phyloP scores from a whole-genome alignment of 2,329 filamentous ascomycete species.

The Talaromyces sp. region DNA sequence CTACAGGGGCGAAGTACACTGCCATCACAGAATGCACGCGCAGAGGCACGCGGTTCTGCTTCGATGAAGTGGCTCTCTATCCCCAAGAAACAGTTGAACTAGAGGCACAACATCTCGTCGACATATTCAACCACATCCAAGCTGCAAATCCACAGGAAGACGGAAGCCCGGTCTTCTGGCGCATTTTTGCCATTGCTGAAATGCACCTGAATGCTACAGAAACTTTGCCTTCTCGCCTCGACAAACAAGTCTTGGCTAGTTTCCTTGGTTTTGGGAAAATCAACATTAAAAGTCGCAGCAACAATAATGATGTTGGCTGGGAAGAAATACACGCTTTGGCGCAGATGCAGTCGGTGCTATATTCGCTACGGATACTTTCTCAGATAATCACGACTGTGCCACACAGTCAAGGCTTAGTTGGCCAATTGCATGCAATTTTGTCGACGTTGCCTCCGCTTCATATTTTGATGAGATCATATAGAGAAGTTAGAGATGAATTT shows the following conservation, averaged over 20 bases:
- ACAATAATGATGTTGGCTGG: constrained; percentile 47
- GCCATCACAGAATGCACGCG: constrained; percentile 31
- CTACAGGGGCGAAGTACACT: constrained; percentile 16
- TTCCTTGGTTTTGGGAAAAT: constrained; percentile 27
- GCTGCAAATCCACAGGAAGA: constrained; percentile 10
- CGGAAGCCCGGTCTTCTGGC: constrained; percentile 24
- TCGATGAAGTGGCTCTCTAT: constrained; percentile 22
- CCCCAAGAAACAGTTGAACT: constrained; percentile 15
- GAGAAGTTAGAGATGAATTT: constrained; percentile 16
- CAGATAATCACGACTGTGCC: constrained; percentile 40
- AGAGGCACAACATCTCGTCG: constrained; percentile 16
- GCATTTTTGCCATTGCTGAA: constrained; percentile 29
- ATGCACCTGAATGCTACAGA: constrained; percentile 17
- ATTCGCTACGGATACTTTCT: constrained; percentile 58
- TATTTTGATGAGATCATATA: constrained; percentile 23
- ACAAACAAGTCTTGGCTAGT: constrained; percentile 16
- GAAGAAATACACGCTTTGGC: constrained; percentile 57
- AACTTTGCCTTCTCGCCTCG: background rate
- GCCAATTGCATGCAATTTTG: constrained; percentile 17
- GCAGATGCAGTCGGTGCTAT: constrained; percentile 56
- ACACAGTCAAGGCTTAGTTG: constrained; percentile 19
- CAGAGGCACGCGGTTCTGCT: constrained; percentile 30
- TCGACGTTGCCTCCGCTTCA: constrained; percentile 23
- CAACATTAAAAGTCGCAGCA: constrained; percentile 4
- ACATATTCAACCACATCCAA: constrained; percentile 19